Percentiles rank a stretch among this genome's conserved stretches.
Evolutionary conservation across 2,329 filamentous ascomycete genomes (phyloP).

Genomic region (Mycogone perniciosa): DNA sequence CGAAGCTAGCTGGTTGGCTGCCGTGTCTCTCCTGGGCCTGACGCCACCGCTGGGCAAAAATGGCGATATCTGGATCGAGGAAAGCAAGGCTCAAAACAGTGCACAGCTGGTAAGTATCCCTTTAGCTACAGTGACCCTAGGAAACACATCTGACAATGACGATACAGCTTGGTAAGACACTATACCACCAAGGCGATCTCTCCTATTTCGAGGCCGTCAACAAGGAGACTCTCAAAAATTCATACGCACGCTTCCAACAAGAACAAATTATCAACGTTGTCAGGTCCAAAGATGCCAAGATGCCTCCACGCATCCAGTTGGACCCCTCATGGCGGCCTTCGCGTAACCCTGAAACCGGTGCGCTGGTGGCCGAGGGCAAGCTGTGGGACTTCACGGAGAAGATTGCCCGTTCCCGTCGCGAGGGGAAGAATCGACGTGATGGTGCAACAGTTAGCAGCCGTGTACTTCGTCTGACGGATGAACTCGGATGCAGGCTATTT

Average conservation of each 20-base stretch:
- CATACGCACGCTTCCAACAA: slow-evolving; percentile 80
- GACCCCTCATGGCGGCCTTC: slow-evolving; percentile 68
- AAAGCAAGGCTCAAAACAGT: slow-evolving; percentile 69
- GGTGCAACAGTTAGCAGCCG: slow-evolving; percentile 80
- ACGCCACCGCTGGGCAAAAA: slow-evolving; percentile 58
- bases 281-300: slow-evolving; percentile 59
- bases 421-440: slow-evolving; percentile 95
- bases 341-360: slow-evolving; percentile 55
- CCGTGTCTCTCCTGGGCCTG: slow-evolving; percentile 80
- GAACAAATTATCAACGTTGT: slow-evolving; percentile 79
- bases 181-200: slow-evolving; percentile 95
- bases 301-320: slow-evolving; percentile 58
- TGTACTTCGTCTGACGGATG: slow-evolving; percentile 71
- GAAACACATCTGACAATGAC: not conserved
- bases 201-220: slow-evolving; percentile 98
- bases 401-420: slow-evolving; percentile 74
- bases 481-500: slow-evolving; percentile 65
- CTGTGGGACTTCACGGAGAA: slow-evolving; percentile 90
- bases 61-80: slow-evolving; percentile 72
- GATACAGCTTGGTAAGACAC: slow-evolving; percentile 76
- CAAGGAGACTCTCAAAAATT: slow-evolving; percentile 94
- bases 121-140: not conserved
- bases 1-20: slow-evolving; percentile 86
- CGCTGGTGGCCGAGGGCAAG: slow-evolving; percentile 62
- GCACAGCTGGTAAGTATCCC: slow-evolving; percentile 62